Percentiles rank a stretch among this genome's conserved stretches.
These are phyloP conservation scores for Termitomyces sp. DNA, from an alignment of 768 basidiomycete genomes.

Conservation along the genomic window DNA sequence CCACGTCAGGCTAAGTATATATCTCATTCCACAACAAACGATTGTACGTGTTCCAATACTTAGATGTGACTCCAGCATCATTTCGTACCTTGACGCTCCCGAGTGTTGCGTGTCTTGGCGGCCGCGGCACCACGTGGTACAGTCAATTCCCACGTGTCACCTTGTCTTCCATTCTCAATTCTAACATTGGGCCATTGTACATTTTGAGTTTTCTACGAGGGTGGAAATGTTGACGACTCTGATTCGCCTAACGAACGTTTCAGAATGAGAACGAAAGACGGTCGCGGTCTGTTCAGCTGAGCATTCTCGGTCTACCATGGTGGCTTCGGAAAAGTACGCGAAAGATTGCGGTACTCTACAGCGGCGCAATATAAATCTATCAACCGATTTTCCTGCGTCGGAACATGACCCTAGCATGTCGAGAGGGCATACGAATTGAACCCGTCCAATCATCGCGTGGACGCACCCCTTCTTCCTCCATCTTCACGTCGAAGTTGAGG, in stretches of 20 bases:
- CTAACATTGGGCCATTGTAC: neutral
- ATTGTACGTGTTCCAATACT: neutral
- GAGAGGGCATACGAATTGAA: slow-evolving; percentile 17
- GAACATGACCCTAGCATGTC: slow-evolving; percentile 23
- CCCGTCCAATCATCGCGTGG: slow-evolving; percentile 20
- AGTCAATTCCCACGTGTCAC: neutral
- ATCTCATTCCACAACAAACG: neutral
- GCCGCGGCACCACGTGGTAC: neutral
- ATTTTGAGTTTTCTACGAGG: neutral
- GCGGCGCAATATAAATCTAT: neutral
- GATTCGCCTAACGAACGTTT: no score
- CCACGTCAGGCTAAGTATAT: neutral
- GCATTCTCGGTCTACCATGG: neutral
- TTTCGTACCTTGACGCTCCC: neutral
- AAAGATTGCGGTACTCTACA: neutral
- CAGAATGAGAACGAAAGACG: neutral
- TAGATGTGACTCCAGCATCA: neutral
- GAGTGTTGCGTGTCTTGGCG: neutral
- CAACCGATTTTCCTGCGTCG: slow-evolving; percentile 5
- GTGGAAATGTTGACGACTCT: no score
- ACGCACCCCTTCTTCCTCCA: slow-evolving; percentile 16
- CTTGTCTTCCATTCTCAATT: neutral
- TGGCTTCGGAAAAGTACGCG: neutral
- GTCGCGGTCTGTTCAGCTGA: neutral
- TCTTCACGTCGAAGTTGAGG: slow-evolving; percentile 33